A percentile compares a stretch with the other conserved stretches of the same genome.
These are phyloP conservation scores for Gracilaria vermiculophylla DNA, from an alignment of 23 red algal genomes.

Conservation along the genomic window DNA sequence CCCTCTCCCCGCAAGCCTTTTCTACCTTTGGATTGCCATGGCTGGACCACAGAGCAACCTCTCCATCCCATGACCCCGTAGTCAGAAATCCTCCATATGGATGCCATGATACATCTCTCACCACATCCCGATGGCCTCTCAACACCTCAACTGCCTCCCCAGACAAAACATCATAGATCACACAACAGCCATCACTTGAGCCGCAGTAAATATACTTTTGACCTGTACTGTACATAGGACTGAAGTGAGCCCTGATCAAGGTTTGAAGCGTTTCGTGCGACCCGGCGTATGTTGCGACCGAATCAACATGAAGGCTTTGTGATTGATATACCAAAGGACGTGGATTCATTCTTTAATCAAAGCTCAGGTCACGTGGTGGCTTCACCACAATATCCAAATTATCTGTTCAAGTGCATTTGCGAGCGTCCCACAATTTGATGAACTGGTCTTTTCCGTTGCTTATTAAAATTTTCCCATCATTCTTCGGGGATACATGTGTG, in stretches of 20 bases:
- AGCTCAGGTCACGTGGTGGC: not conserved
- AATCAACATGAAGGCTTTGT: slow-evolving; percentile 10
- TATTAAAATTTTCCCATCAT: slow-evolving; percentile 76
- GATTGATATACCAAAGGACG: slow-evolving; percentile 11
- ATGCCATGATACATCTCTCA: slow-evolving; percentile 53
- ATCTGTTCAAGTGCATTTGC: slow-evolving; percentile 25
- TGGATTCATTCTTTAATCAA: slow-evolving; percentile 40
- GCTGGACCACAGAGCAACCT: slow-evolving; percentile 41
- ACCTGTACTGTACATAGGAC: slow-evolving; percentile 43
- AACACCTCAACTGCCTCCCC: slow-evolving; percentile 24
- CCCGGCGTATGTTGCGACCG: slow-evolving; percentile 59
- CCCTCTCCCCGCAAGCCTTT: not conserved
- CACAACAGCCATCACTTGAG: slow-evolving; percentile 32
- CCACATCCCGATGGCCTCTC: not conserved
- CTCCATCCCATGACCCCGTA: slow-evolving; percentile 59
- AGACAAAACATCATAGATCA: slow-evolving; percentile 41
- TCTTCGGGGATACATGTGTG: slow-evolving; percentile 54
- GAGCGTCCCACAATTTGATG: slow-evolving; percentile 83
- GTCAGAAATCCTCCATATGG: slow-evolving; percentile 31
- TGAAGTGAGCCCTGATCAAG: slow-evolving; percentile 78
- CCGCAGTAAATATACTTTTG: slow-evolving; percentile 59
- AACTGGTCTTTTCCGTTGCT: slow-evolving; percentile 80
- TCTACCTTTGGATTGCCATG: not conserved
- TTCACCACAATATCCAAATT: not conserved
- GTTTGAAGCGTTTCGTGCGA: slow-evolving; percentile 69